A percentile compares a stretch with the other conserved stretches of the same genome.
phyloP scores from a whole-genome alignment of 371 early-diverging fungal genomes.

The Haplosporangium sp. region DNA sequence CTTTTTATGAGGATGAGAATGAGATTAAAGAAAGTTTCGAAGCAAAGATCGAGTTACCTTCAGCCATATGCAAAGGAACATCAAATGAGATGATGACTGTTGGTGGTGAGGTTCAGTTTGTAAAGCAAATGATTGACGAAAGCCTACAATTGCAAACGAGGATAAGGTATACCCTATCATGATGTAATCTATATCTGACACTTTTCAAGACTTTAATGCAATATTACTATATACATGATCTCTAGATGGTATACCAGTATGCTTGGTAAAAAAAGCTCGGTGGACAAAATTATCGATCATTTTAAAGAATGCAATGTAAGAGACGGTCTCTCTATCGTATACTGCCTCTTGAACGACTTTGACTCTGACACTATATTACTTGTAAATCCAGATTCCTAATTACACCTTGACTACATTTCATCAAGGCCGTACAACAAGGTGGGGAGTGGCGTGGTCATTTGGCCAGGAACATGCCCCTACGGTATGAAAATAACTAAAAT shows the following conservation, averaged over 20 bases:
- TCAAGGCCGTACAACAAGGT: constrained; percentile 43
- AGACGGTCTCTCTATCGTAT: not conserved
- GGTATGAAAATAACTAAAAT: constrained; percentile 11
- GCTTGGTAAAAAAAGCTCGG: constrained; percentile 39
- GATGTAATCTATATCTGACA: not conserved
- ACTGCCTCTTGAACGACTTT: not conserved
- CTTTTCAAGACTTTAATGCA: not conserved
- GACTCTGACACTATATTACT: not conserved
- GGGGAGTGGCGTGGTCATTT: constrained; percentile 50
- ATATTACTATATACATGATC: not conserved
- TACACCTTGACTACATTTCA: constrained; percentile 40
- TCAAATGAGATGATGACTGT: constrained; percentile 63
- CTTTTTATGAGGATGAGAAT: constrained; percentile 48
- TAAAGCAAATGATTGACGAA: constrained; percentile 58
- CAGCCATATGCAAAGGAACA: constrained; percentile 57
- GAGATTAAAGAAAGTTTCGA: constrained; percentile 35
- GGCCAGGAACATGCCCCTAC: constrained; percentile 27
- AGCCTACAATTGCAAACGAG: constrained; percentile 29
- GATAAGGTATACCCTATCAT: constrained; percentile 34
- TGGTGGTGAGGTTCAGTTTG: constrained; percentile 67
- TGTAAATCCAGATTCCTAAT: constrained; percentile 27
- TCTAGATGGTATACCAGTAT: constrained; percentile 52
- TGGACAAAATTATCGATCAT: constrained; percentile 24
- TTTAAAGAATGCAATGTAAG: constrained; percentile 32
- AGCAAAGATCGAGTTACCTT: constrained; percentile 21